A percentile compares a stretch with the other conserved stretches of the same genome.
phyloP scores from a whole-genome alignment of 2,329 filamentous ascomycete species.

The Xylaria sp. region DNA sequence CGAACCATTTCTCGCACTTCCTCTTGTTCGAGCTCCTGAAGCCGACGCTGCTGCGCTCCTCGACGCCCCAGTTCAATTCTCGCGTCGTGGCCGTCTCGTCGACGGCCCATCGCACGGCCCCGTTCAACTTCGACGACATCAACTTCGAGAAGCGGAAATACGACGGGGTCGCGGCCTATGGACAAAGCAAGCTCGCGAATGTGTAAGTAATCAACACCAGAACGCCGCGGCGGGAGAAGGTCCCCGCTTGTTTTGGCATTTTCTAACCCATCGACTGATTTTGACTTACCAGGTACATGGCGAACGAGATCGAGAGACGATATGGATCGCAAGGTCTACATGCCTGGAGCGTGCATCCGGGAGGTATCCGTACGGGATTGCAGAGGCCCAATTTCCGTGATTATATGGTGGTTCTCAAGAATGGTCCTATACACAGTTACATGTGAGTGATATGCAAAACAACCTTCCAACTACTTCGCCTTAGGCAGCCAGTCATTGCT shows the following conservation, averaged over 20 bases:
- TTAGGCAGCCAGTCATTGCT: neutral
- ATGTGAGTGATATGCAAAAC: slow-evolving; percentile 21
- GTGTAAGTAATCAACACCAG: slow-evolving; percentile 43
- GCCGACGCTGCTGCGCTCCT: slow-evolving; percentile 54
- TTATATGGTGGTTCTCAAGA: slow-evolving; percentile 12
- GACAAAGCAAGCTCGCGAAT: slow-evolving; percentile 59
- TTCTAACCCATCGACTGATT: neutral
- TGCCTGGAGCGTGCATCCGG: slow-evolving; percentile 57
- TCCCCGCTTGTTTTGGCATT: neutral
- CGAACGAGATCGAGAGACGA: slow-evolving; percentile 59
- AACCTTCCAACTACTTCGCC: neutral
- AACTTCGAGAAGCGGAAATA: slow-evolving; percentile 53
- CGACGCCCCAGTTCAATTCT: slow-evolving; percentile 54
- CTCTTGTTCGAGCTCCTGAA: slow-evolving; percentile 60
- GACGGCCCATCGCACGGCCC: slow-evolving; percentile 53
- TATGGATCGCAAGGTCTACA: slow-evolving; percentile 56
- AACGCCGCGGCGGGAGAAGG: neutral
- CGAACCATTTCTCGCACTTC: slow-evolving; percentile 62
- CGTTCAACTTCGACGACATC: slow-evolving; percentile 54
- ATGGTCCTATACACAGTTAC: slow-evolving; percentile 16
- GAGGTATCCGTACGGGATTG: slow-evolving; percentile 44
- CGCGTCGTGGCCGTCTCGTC: slow-evolving; percentile 60
- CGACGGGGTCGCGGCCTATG: slow-evolving; percentile 52
- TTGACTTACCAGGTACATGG: slow-evolving; percentile 49
- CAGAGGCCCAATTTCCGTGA: slow-evolving; percentile 30